Evolutionary conservation across 495 filamentous ascomycete species (phyloP), one percentile per base, ranked within the genome.

Genomic region (Aspergillus baeticus): DNA sequence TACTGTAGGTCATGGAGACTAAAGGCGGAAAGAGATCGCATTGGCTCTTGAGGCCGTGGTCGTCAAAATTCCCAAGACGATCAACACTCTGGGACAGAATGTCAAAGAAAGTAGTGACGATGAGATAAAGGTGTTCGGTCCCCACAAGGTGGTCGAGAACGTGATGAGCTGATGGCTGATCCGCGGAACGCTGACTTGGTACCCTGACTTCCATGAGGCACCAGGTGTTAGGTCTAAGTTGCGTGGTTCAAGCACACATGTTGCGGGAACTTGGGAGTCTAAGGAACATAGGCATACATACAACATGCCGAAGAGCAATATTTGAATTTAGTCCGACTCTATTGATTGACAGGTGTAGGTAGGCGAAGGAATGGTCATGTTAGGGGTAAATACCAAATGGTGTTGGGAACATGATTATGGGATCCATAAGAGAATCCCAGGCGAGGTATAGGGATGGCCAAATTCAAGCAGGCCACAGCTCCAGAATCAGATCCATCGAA

Each of bases 21-120:
- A 34, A 42, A 6, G 33, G 5, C 15, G 44, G 34, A 47, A 33
- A 48, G 20, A 45, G 22, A 29, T 45, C n/a, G 14, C 20, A 50
- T 50, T 50, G 47, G 47, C 15, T 21, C 18, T 22, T 23, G 34
- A 29, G 26, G 20, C 7, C 4, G 33, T 38, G 14, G 47, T 38
- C 21, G 20, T 29, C n/a, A 48, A 41, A 47, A 55, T 31, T 50
- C 33, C 33, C 29, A 17, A 8, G 38, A 41, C 17, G 38, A 5
- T 7, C 11, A 49, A 39, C 17, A 33, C 6, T 14, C 10, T 45
- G 23, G 15, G 46, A 35, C 17, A 10, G 38, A 43, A 54, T 15
- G 45, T 20, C 14, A 46, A 60, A 51, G 47, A 50, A 50, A 50
- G 47, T 37, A 38, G 26, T 29, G 26, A 50, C 37, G 47, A 50